phyloP scores from a whole-genome alignment of 2,329 filamentous ascomycete genomes.

The Metarhizium brunneum region DNA sequence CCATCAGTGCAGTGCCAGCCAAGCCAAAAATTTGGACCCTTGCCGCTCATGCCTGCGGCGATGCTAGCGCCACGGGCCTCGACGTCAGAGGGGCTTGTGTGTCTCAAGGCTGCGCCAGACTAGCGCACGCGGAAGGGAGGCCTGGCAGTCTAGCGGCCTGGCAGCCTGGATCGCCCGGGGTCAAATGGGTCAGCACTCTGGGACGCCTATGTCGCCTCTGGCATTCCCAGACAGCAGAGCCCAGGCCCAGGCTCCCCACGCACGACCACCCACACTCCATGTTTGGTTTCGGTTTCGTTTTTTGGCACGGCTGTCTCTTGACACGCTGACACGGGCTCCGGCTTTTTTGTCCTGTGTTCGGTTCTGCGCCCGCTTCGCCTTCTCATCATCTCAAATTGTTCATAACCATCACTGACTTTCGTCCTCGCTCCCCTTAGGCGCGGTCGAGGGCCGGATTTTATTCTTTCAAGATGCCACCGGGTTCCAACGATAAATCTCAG shows the following conservation, averaged over 20 bases:
- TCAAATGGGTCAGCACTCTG: too few species aligned
- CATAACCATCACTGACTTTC: constrained; percentile 11
- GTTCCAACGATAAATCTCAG: constrained; percentile 19
- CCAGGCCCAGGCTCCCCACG: not conserved
- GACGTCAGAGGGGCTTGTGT: constrained; percentile 28
- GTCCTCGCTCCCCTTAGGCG: constrained; percentile 16
- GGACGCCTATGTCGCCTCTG: too few species aligned
- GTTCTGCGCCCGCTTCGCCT: constrained; percentile 3
- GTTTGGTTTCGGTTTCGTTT: constrained; percentile 2
- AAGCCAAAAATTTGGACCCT: not conserved
- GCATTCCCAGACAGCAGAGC: not conserved
- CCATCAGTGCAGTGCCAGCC: not conserved
- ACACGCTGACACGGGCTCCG: not conserved
- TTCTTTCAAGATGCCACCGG: constrained; percentile 26
- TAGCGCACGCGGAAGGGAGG: constrained; percentile 18
- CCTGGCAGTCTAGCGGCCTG: not conserved
- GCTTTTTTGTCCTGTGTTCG: constrained; percentile 10
- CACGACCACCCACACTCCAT: not conserved
- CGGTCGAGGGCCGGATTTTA: constrained; percentile 27
- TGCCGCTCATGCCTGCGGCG: not conserved
- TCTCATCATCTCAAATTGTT: constrained; percentile 7
- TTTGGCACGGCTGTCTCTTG: not conserved
- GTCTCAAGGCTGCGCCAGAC: constrained; percentile 26
- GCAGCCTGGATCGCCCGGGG: too few species aligned
- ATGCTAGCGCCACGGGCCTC: constrained; percentile 12